These are phyloP conservation scores for Debaryomyces subglobosus DNA, from an alignment of 1,139 yeast species.

Conservation along the genomic window DNA sequence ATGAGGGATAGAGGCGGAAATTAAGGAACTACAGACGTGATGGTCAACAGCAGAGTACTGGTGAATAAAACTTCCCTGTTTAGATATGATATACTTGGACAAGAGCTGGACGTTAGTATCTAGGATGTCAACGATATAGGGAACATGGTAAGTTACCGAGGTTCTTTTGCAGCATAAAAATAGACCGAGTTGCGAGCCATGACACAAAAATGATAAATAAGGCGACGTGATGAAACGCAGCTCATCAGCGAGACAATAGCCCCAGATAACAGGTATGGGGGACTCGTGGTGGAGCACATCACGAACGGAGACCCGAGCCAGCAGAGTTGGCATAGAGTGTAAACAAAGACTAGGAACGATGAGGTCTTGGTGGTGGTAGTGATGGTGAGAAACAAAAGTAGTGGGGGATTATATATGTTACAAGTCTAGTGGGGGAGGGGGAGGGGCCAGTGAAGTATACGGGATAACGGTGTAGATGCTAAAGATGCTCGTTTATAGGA, in stretches of 20 bases:
- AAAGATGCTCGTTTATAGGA: background rate
- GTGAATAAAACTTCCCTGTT: background rate
- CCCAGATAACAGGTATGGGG: background rate
- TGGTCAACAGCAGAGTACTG: no score
- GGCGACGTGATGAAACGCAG: background rate
- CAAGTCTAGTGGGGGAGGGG: background rate
- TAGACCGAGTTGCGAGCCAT: background rate
- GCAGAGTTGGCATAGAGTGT: background rate
- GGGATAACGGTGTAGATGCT: background rate
- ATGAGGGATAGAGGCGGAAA: background rate
- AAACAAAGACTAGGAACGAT: background rate
- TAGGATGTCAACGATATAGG: background rate
- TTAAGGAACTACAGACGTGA: background rate
- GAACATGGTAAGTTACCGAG: background rate
- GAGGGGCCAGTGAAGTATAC: background rate
- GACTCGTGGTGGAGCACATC: background rate
- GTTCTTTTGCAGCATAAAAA: conserved; percentile 1
- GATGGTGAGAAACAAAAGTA: no score
- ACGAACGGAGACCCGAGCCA: background rate
- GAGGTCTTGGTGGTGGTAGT: no score
- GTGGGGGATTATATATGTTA: background rate
- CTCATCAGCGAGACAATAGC: background rate
- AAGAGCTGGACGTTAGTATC: no score
- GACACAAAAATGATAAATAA: background rate
- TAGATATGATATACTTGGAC: background rate